Evolutionary conservation across 2,329 filamentous ascomycete genomes (phyloP).

Genomic region (Sarocladium kiliense): DNA sequence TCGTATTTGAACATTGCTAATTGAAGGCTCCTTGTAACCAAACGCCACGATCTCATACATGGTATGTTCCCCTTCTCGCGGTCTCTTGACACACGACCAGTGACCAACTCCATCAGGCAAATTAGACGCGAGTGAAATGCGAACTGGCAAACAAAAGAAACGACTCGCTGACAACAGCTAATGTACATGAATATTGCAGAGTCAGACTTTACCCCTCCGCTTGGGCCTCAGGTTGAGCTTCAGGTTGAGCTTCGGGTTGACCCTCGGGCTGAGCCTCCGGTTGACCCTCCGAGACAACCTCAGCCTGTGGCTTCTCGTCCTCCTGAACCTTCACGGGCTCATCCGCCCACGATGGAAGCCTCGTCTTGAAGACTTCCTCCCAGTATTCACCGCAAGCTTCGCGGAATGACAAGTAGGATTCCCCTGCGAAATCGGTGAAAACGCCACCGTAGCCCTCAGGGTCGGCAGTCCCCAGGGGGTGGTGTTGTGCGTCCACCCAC

Average conservation of each 20-base stretch:
- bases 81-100: background rate
- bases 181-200: too few species aligned
- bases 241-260: background rate
- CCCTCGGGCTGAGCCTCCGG: background rate
- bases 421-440: conserved; percentile 8
- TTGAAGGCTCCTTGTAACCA: background rate
- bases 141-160: too few species aligned
- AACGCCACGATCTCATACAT: background rate
- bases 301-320: too few species aligned
- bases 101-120: background rate
- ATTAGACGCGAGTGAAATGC: too few species aligned
- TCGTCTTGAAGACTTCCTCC: background rate
- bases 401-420: background rate
- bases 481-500: conserved; percentile 13
- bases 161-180: too few species aligned
- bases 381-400: conserved; percentile 1
- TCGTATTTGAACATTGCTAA: too few species aligned
- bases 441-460: conserved; percentile 10
- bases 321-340: background rate
- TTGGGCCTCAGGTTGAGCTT: too few species aligned
- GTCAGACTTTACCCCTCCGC: too few species aligned
- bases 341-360: background rate
- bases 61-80: background rate
- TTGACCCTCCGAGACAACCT: background rate
- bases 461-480: conserved; percentile 7